phyloP scores from a whole-genome alignment of 2,329 filamentous ascomycete genomes.

The Chalaropsis thielavioides region DNA sequence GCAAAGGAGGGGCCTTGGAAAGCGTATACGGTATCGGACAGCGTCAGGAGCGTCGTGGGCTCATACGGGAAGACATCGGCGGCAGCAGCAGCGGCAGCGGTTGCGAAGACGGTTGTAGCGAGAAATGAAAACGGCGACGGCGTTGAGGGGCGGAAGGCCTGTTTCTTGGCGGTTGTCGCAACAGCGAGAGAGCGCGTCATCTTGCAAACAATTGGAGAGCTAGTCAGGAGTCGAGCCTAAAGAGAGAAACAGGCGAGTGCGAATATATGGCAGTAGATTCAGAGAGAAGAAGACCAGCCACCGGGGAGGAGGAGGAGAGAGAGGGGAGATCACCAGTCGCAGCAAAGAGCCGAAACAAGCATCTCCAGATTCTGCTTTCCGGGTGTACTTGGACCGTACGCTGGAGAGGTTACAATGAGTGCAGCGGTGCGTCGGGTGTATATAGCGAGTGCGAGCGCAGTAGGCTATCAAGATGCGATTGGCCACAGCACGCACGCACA shows the following conservation, averaged over 20 bases:
- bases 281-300: neutral
- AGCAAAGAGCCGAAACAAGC: constrained; percentile 5
- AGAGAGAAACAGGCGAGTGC: neutral
- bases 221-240: neutral
- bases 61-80: constrained; percentile 11
- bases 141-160: neutral
- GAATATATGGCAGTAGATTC: neutral
- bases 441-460: neutral
- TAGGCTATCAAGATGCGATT: neutral
- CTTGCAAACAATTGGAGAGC: neutral
- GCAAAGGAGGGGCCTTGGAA: constrained; percentile 31
- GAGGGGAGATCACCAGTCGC: constrained; percentile 1
- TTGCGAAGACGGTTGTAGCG: neutral
- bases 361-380: neutral
- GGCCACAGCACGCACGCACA: neutral
- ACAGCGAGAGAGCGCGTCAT: constrained; percentile 3
- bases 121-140: constrained; percentile 3
- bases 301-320: neutral
- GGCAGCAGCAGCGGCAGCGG: constrained; percentile 9
- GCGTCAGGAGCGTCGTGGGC: constrained; percentile 13
- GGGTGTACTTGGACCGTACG: neutral
- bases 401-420: neutral
- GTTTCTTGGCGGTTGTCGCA: neutral
- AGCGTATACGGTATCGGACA: constrained; percentile 48
- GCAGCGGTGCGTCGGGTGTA: neutral